Conservation (phyloP, 2,329 filamentous ascomycete species). For the Cercospora sp. region DNA sequence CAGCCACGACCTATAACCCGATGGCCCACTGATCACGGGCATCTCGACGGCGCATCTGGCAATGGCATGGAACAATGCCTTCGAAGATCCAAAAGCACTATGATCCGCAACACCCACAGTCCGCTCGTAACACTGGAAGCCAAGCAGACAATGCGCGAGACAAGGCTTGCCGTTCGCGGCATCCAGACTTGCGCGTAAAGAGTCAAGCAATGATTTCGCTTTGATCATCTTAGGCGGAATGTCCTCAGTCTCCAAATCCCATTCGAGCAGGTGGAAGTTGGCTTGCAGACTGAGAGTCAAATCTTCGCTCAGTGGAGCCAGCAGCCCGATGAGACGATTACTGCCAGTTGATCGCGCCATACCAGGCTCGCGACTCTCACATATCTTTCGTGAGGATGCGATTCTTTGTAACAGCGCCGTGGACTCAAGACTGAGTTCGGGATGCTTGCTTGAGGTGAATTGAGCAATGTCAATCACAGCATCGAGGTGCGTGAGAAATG, state of each 20-base stretch:
- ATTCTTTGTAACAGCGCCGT: conserved; percentile 82
- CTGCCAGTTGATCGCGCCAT: conserved; percentile 46
- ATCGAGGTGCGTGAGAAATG: conserved; percentile 74
- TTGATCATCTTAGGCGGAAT: conserved; percentile 79
- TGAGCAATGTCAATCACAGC: conserved; percentile 80
- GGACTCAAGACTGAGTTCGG: conserved; percentile 75
- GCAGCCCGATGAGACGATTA: conserved; percentile 34
- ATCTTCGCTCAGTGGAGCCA: conserved; percentile 49
- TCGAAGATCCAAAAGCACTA: conserved; percentile 68
- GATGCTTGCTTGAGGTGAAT: conserved; percentile 82
- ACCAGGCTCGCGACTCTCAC: conserved; percentile 65
- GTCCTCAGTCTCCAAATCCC: conserved; percentile 71
- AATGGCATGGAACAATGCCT: conserved; percentile 81
- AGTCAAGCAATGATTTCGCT: conserved; percentile 72
- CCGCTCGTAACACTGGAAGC: conserved; percentile 75
- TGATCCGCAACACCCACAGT: conserved; percentile 67
- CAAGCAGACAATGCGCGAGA: conserved; percentile 85
- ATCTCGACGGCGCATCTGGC: conserved; percentile 51
- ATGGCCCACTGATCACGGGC: conserved; percentile 56
- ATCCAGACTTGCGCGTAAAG: conserved; percentile 76
- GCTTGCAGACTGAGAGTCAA: conserved; percentile 82
- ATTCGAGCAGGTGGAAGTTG: conserved; percentile 75
- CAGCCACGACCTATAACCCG: conserved; percentile 43
- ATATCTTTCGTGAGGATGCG: conserved; percentile 77
- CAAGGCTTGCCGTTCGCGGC: conserved; percentile 75